Conservation (phyloP, 768 basidiomycete genomes). For the Mycena vulgaris region DNA sequence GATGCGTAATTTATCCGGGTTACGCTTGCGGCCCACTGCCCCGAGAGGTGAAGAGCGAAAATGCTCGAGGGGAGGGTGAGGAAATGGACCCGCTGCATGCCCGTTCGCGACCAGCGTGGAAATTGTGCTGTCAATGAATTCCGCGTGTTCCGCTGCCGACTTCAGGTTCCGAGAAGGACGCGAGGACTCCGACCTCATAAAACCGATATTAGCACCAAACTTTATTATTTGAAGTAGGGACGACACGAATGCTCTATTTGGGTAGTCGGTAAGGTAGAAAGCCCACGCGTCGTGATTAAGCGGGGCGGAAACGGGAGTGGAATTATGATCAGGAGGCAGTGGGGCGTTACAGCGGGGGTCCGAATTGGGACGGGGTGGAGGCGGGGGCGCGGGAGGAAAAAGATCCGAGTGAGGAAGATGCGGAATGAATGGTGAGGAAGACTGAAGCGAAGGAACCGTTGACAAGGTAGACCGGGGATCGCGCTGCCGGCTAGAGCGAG, state of each 20-base stretch:
- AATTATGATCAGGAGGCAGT: neutral
- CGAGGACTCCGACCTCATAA: constrained; percentile 25
- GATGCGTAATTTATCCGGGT: constrained; percentile 40
- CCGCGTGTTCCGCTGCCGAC: neutral
- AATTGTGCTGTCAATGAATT: neutral
- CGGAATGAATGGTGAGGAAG: neutral
- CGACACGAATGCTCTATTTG: constrained; percentile 40
- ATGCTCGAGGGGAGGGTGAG: constrained; percentile 30
- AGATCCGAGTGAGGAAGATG: neutral
- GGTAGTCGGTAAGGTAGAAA: neutral
- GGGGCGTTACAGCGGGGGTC: constrained; percentile 34
- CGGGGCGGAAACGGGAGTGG: neutral
- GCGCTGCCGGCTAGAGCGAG: neutral
- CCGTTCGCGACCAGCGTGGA: constrained; percentile 19
- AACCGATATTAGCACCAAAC: constrained; percentile 43
- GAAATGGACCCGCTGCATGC: constrained; percentile 42
- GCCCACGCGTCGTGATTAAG: neutral
- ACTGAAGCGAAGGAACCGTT: neutral
- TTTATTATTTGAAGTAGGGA: constrained; percentile 29
- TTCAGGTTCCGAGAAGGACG: constrained; percentile 41
- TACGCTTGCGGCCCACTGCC: constrained; percentile 39
- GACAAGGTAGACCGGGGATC: neutral
- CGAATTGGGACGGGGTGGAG: constrained; percentile 42
- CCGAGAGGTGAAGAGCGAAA: constrained; percentile 46
- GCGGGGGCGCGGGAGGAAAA: constrained; percentile 26